Percentiles rank a stretch among this genome's conserved stretches.
phyloP scores from a whole-genome alignment of 176 grass and related monocot species.

The Tillandsia fasciculata region DNA sequence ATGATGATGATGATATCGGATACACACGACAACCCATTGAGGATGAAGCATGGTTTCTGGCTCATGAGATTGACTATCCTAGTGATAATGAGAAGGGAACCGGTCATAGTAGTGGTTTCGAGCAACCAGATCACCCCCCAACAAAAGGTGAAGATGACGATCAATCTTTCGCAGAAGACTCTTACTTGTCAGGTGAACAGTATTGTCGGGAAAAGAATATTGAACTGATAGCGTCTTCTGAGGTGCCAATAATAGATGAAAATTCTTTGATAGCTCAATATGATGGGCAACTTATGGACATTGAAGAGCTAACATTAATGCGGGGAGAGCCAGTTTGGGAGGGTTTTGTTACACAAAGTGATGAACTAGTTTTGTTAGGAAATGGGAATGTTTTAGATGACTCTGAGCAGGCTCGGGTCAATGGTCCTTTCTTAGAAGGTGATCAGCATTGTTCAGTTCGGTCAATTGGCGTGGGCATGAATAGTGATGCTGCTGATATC shows the following conservation, averaged over 20 bases:
- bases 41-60: conserved; percentile 95
- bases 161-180: conserved; percentile 85
- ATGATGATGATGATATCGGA: conserved; percentile 89
- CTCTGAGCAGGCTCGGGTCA: background rate
- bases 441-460: conserved; percentile 14
- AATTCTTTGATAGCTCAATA: conserved; percentile 79
- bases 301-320: conserved; percentile 93
- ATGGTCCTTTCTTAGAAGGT: conserved; percentile 5
- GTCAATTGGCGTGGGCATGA: conserved; percentile 25
- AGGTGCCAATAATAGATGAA: conserved; percentile 34
- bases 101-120: conserved; percentile 35
- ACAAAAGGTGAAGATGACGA: conserved; percentile 78
- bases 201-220: conserved; percentile 53
- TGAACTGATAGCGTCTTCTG: conserved; percentile 34
- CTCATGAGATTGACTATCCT: conserved; percentile 97
- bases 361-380: background rate
- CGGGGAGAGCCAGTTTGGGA: conserved; percentile 88
- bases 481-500: conserved; percentile 18
- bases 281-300: conserved; percentile 79
- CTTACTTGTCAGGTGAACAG: conserved; percentile 76
- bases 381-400: background rate
- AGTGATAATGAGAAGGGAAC: conserved; percentile 88
- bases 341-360: background rate
- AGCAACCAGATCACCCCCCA: conserved; percentile 44
- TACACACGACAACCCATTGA: conserved; percentile 96